Evolutionary conservation across 192 early-diverging fungal genomes (phyloP), one percentile per base, ranked within the genome.

Genomic region (Borealophlyctis nickersoniae): DNA sequence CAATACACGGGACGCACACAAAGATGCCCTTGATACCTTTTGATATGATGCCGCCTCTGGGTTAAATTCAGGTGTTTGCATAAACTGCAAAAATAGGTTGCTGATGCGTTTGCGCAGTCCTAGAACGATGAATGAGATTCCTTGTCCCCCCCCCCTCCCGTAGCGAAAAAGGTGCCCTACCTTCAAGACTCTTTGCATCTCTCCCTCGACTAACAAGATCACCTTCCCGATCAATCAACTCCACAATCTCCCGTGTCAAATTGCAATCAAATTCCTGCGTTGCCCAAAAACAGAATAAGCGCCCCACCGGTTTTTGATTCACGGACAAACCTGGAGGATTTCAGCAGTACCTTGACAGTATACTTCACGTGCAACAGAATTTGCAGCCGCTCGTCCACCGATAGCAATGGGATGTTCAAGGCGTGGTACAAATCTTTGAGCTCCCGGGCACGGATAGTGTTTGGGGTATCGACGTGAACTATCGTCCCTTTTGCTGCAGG

Each of bases 361-460:
- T 82, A 85, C 72, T 85, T 85, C 36, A 85, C 82, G 56, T 85
- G 83, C 33, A 85, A 60, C 33, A 85, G 49, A 28, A 85, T 79
- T 56, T 85, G 81, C 45, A 85, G 60, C 22, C 83, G 62, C 62
- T 83, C 82, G 62, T 85, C 83, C 2, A 85, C 73, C 14, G 77
- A 73, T 5, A 80, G 36, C 50, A 75, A 14, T 3, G 79, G 60
- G n/a, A 72, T 53, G 49, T 73, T 79, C 7, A 85, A 58, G 26
- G 83, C 78, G 55, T 85, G 78, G 66, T 85, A 85, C 66, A 85
- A 56, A 51, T 85, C 83, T 22, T 75, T 61, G 24, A 85, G 69
- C 63, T 85, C 83, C n/a, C 82, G 55, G 14, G 83, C 83, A 26
- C 83, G 70, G 33, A 85, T 75, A 2, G 78, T 85, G 51, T 75